phyloP scores from a whole-genome alignment of 208 protist species.

The Wallacemonas sp. region DNA sequence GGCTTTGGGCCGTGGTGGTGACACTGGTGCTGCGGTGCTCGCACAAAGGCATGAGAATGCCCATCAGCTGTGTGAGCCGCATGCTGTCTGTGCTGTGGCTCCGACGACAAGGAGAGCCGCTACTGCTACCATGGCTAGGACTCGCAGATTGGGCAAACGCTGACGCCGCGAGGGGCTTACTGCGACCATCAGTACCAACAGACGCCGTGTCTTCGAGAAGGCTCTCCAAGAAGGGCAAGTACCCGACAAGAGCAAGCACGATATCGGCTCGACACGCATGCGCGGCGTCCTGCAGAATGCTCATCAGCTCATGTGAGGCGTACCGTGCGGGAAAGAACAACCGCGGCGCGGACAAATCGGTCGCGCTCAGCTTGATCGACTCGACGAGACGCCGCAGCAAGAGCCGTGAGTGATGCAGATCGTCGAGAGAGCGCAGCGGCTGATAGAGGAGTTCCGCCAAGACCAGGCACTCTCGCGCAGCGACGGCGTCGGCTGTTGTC shows the following conservation, averaged over 20 bases:
- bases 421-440: conserved; percentile 30
- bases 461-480: conserved; percentile 50
- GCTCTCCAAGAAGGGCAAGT: conserved; percentile 78
- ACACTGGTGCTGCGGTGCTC: conserved; percentile 3
- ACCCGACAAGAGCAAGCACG: conserved; percentile 35
- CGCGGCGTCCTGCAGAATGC: conserved; percentile 61
- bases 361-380: conserved; percentile 35
- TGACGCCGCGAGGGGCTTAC: no score
- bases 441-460: conserved; percentile 66
- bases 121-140: no score
- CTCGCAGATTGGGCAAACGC: no score
- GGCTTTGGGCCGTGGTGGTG: conserved; percentile 11
- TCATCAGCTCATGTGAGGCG: conserved; percentile 54
- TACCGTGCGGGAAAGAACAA: conserved; percentile 55
- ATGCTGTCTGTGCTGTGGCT: not conserved
- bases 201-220: not conserved
- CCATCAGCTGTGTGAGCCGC: not conserved
- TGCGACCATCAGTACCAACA: not conserved
- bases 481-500: conserved; percentile 35
- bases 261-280: conserved; percentile 58
- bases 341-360: conserved; percentile 23
- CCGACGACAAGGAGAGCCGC: no score
- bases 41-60: not conserved
- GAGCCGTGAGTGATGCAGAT: conserved; percentile 25
- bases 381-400: conserved; percentile 40